Evolutionary conservation across 2,329 filamentous ascomycete genomes (phyloP), one percentile per base, ranked within the genome.

Genomic region (Neopestalotiopsis clavispora): DNA sequence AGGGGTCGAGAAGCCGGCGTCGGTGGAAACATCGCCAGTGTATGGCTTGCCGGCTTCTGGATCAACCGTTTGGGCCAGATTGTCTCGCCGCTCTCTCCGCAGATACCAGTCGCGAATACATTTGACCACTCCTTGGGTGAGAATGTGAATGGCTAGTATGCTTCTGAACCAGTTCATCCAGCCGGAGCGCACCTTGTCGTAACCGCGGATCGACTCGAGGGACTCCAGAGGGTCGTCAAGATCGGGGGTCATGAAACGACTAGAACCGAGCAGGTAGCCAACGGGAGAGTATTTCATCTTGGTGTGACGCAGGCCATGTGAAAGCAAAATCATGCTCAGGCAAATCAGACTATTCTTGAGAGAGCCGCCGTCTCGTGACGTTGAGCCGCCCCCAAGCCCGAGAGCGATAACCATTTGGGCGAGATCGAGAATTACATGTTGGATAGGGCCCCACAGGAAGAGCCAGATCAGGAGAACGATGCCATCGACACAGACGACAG

Each of bases 331-430:
- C 79, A 94, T 91, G 72, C 87, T 83, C 72, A 93, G 87, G 78
- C 91, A 94, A 56, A 91, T 88, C 65, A 92, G 85, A 61, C 93
- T 89, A 76, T 92, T 93, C 75, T 91, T 90, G 67, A 78, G 77
- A 12, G 91, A 90, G 4, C 91, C 90, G 65, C 91, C 90, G 70
- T 91, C 88, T 73, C 87, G 88, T 7, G 90, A 89, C 71, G 87
- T 90, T 7, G 90, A 92, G 69, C 94, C 94, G 70, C 94, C 95
- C 71, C 95, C 95, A 12, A 98, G 84, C 0, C 94, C 97, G 69
- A 97, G 90, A 69, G 95, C 95, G 77, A 98, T 97, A 77, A 97
- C 94, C 69, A 95, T 93, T 80, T 98, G 95, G 70, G 95, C 94
- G 66, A 97, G 87, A 78, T 98, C 95, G 74, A 98, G 86, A 69